Evolutionary conservation across 805 yeast genomes (phyloP).

Genomic region (Saturnispora diversa): DNA sequence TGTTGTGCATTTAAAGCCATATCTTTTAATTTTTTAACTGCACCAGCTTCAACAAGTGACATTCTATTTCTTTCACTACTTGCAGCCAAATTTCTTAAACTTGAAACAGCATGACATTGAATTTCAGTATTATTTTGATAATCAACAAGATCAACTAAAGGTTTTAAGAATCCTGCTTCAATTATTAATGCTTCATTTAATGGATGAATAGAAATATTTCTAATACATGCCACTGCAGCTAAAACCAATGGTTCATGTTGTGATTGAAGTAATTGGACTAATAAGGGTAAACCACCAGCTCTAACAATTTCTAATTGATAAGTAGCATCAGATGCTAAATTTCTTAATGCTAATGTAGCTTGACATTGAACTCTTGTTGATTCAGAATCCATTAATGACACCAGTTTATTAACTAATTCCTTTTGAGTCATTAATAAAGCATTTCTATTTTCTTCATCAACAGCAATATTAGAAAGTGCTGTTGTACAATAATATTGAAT

Average conservation of each 20-base stretch:
- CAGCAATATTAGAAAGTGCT: slow-evolving; percentile 94
- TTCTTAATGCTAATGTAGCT: slow-evolving; percentile 92
- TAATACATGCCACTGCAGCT: slow-evolving; percentile 96
- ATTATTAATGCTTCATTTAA: slow-evolving; percentile 91
- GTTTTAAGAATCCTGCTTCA: slow-evolving; percentile 92
- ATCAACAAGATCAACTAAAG: slow-evolving; percentile 77
- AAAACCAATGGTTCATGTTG: slow-evolving; percentile 85
- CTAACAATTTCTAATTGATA: slow-evolving; percentile 94
- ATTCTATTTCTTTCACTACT: slow-evolving; percentile 86
- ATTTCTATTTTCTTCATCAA: slow-evolving; percentile 84
- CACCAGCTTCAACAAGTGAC: slow-evolving; percentile 90
- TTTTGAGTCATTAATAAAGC: slow-evolving; percentile 89
- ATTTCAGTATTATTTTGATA: slow-evolving; percentile 89
- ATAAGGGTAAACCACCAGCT: slow-evolving; percentile 90
- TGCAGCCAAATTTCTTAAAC: slow-evolving; percentile 93
- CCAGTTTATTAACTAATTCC: slow-evolving; percentile 78
- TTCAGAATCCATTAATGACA: slow-evolving; percentile 84
- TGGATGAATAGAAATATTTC: slow-evolving; percentile 95
- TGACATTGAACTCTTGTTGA: slow-evolving; percentile 96
- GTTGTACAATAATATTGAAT: slow-evolving; percentile 98
- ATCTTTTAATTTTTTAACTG: slow-evolving; percentile 86
- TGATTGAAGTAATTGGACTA: slow-evolving; percentile 83
- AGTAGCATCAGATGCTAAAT: slow-evolving; percentile 90
- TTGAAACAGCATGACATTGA: slow-evolving; percentile 96
- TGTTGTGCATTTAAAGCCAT: slow-evolving; percentile 81